Evolutionary conservation across 768 basidiomycete species (phyloP), one percentile per base, ranked within the genome.

Genomic region (Pulveroboletus sp.): DNA sequence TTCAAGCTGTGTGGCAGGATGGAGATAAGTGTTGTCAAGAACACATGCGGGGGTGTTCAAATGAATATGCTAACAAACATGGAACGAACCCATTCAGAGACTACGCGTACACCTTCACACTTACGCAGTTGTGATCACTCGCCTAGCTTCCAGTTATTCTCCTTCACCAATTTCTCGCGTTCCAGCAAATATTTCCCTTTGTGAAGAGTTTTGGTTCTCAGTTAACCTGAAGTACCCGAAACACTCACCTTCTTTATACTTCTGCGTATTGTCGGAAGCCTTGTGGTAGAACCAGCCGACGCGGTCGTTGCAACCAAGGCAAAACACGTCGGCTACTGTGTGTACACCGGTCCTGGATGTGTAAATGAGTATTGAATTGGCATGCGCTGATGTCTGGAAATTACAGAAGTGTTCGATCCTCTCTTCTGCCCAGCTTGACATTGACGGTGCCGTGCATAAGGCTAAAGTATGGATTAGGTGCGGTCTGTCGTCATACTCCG

Each of bases 141-240:
- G 58, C 85, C 81, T 49, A 89, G 61, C 35, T 66, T 77, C 89
- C 89, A 92, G 22, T 79, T 78, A 60, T 92, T 92, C 63, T 91
- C 87, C 61, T 91, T 92, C 42, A 88, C 72, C 12, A 90, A 68
- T 61, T 80, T 85, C 73, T 90, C 89, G 38, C 84, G 76, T 63
- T 92, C 89, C 27, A 92, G 72, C 9, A 92, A 72, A 62, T 86
- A 92, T 65, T 91, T 91, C 12, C 86, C 89, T 91, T 90, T 46
- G 23, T 5, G 14, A 30, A n/a, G 10, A 38, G 37, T 9, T 23
- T 38, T 12, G 23, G 31, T 26, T 32, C 2, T 27, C 11, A 27
- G n/a, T 30, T 9, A 9, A 57, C 42, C 17, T 10, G 16, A 9
- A 20, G 34, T 36, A 14, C 1, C 23, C 27, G 3, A 6, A 6